A percentile compares a stretch with the other conserved stretches of the same genome.
phyloP scores from a whole-genome alignment of 306 rosid species.

The Cucumis cinereus region DNA sequence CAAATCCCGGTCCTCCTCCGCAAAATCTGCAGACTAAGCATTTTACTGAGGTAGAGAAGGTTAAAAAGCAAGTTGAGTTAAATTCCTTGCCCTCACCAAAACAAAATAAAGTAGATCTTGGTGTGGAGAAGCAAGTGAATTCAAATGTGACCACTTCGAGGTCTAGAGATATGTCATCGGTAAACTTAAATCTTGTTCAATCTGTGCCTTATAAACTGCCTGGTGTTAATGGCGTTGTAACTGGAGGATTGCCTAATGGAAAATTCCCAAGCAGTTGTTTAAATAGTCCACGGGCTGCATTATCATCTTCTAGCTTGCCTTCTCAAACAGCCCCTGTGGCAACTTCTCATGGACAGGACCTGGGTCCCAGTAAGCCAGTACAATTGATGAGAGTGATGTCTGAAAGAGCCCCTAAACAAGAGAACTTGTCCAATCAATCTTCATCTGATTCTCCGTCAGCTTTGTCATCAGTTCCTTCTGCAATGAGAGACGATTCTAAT shows the following conservation, averaged over 20 bases:
- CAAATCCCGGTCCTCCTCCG: slow-evolving; percentile 31
- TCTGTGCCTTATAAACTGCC: slow-evolving; percentile 49
- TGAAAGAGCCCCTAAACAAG: slow-evolving; percentile 62
- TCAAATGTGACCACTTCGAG: slow-evolving; percentile 36
- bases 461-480: slow-evolving; percentile 38
- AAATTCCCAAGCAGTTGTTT: slow-evolving; percentile 23
- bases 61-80: slow-evolving; percentile 58
- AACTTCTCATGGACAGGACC: slow-evolving; percentile 56
- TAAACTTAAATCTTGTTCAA: slow-evolving; percentile 31
- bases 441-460: slow-evolving; percentile 37
- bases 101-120: slow-evolving; percentile 39
- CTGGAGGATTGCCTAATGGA: slow-evolving; percentile 62
- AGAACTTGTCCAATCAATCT: slow-evolving; percentile 43
- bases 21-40: slow-evolving; percentile 34
- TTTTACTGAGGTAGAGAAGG: slow-evolving; percentile 41
- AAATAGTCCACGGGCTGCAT: slow-evolving; percentile 33
- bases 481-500: slow-evolving; percentile 40
- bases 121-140: slow-evolving; percentile 41
- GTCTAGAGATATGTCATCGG: slow-evolving; percentile 43
- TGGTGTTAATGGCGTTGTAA: slow-evolving; percentile 39
- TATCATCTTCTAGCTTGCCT: slow-evolving; percentile 45
- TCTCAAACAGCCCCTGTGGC: slow-evolving; percentile 38
- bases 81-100: slow-evolving; percentile 47
- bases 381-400: slow-evolving; percentile 67
- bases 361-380: slow-evolving; percentile 60